Percentiles rank a stretch among this genome's conserved stretches.
These are phyloP conservation scores for Boletus vermiculosoides DNA, from an alignment of 768 basidiomycete genomes.

Conservation along the genomic window DNA sequence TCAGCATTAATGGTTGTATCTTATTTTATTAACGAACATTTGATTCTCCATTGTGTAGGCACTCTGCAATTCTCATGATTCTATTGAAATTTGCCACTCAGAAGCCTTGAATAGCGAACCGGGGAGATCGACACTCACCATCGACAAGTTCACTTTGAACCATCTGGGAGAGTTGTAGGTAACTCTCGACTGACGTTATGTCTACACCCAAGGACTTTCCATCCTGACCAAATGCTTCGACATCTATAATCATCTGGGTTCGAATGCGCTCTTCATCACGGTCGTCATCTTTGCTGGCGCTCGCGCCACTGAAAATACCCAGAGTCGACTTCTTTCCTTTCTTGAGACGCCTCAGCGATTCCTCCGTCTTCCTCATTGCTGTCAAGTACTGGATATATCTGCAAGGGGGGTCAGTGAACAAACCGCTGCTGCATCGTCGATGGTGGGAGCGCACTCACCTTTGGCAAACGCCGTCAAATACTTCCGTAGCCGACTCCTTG, in stretches of 20 bases:
- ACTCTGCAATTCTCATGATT: constrained; percentile 6
- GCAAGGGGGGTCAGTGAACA: not conserved
- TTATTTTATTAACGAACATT: constrained; percentile 2
- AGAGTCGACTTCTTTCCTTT: constrained; percentile 80
- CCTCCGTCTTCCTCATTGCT: constrained; percentile 90
- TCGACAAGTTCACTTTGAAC: constrained; percentile 47
- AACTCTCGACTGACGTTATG: constrained; percentile 51
- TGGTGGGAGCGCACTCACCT: constrained; percentile 24
- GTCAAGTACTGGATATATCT: constrained; percentile 82
- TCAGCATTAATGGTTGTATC: constrained; percentile 24
- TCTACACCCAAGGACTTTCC: constrained; percentile 68
- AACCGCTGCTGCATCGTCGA: not conserved
- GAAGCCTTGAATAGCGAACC: not conserved
- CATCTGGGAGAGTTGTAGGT: constrained; percentile 55
- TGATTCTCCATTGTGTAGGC: not conserved
- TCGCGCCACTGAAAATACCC: constrained; percentile 69
- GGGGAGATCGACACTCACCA: constrained; percentile 17
- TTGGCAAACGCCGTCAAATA: constrained; percentile 72
- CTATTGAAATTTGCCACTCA: constrained; percentile 8
- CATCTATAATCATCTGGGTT: constrained; percentile 80
- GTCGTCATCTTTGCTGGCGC: constrained; percentile 54
- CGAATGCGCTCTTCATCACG: constrained; percentile 88
- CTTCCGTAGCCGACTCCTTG: constrained; percentile 50
- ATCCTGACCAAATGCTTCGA: constrained; percentile 79
- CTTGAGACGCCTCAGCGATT: constrained; percentile 80